Base-by-base conservation (phyloP, 148 eudicot species). In the Dianthus caryophyllus region DNA sequence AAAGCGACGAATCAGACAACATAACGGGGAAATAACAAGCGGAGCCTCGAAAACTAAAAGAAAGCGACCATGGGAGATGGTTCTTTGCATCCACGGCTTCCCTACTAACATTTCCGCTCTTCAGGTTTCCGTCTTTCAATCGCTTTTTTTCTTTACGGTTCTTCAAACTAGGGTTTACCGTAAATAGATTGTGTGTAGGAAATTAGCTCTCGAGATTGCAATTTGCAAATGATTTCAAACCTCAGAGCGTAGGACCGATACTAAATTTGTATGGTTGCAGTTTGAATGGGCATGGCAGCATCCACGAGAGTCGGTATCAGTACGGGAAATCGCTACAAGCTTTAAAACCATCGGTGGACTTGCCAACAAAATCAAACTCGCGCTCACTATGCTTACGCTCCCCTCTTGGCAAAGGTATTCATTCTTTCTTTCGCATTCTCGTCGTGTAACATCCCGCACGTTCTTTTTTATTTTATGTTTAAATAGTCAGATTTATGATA, bases 231-330 rank as follows among this genome's bases (percentile, higher is more conserved):
- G 22, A 51, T 2, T 10, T 17, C 14, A 22, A 22, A 41, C 24
- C 29, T 12, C n/a, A n/a, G n/a, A n/a, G n/a, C n/a, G n/a, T n/a
- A n/a, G n/a, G n/a, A n/a, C n/a, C n/a, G n/a, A n/a, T n/a, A n/a
- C n/a, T n/a, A n/a, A n/a, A 26, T 8, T 18, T 16, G 13, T 27
- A 26, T 27, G 15, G 6, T 64, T 84, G 90, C 79, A 90, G 98
- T 94, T 94, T 80, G 98, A 94, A 62, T 90, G 98, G 98, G 98
- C 98, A 48, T 94, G 98, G 98, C 98, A 94, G 76, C 97, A 94
- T 82, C 98, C 98, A 22, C 72, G 6, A 71, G 91, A 90, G 46
- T 94, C 97, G 9, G 31, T 89, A 9, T 90, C 87, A 0, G 97
- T 86, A 54, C 83, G 87, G 77, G 69, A 81, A 10, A 84, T 85